Conservation (phyloP, 202 grass and related monocot genomes). For the Carex sylvatica region DNA sequence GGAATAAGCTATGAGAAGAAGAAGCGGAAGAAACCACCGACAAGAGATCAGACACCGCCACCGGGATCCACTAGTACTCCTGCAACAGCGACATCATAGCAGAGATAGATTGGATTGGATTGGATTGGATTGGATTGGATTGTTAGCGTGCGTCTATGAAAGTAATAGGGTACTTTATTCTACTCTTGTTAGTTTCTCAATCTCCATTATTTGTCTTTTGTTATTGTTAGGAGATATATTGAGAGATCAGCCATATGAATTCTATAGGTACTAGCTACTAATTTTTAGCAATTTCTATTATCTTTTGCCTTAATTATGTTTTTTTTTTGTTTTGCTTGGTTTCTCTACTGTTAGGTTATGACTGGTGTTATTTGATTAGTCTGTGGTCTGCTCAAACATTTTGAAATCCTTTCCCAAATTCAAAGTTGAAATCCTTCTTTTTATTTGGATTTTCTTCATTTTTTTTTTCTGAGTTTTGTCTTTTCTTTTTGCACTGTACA, state of each 20-base stretch:
- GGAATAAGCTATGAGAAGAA: slow-evolving; percentile 98
- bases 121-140: background rate
- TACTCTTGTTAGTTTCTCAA: slow-evolving; percentile 20
- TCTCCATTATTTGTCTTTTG: slow-evolving; percentile 39
- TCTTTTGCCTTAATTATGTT: background rate
- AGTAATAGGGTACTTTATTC: slow-evolving; percentile 25
- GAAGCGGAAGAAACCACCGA: slow-evolving; percentile 76
- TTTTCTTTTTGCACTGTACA: background rate
- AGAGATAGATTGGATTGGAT: slow-evolving; percentile 8
- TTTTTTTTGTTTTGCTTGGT: slow-evolving; percentile 7
- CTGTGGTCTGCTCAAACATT: background rate
- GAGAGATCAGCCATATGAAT: slow-evolving; percentile 28
- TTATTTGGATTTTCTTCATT: background rate
- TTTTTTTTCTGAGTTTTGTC: background rate
- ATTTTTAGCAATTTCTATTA: background rate
- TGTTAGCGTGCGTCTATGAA: slow-evolving; percentile 7
- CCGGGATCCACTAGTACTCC: slow-evolving; percentile 9
- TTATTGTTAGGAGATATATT: slow-evolving; percentile 44
- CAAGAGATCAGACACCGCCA: slow-evolving; percentile 19
- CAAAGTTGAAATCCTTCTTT: background rate
- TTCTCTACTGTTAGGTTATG: slow-evolving; percentile 8
- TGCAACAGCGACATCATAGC: slow-evolving; percentile 1
- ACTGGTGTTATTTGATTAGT: background rate
- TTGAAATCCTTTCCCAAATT: background rate
- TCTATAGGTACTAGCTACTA: slow-evolving; percentile 17